A percentile compares a stretch with the other conserved stretches of the same genome.
Evolutionary conservation across 352 stramenopile species (phyloP).

Genomic region (Pelagophyceae sp.): DNA sequence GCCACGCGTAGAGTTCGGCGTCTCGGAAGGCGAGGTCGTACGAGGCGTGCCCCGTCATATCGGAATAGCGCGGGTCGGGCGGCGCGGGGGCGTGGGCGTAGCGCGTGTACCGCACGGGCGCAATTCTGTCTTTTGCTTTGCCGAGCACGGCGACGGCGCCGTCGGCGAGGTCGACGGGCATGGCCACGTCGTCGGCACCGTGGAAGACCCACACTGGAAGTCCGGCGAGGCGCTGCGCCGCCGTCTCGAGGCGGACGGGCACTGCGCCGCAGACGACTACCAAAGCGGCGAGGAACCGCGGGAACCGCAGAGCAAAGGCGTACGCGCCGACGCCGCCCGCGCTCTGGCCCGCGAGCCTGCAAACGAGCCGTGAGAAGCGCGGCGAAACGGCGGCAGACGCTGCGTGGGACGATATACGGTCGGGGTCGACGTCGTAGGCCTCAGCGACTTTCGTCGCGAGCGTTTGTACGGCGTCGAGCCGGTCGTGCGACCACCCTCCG

Average conservation of each 20-base stretch:
- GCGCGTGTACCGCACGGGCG: slow-evolving; percentile 1
- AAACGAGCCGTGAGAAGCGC: too few relatives aligned
- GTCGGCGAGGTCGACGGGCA: slow-evolving; percentile 5
- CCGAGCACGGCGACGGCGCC: neutral
- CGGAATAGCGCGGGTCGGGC: slow-evolving; percentile 7
- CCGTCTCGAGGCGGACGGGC: neutral
- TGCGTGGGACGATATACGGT: slow-evolving; percentile 17
- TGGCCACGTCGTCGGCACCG: neutral
- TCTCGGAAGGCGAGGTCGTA: slow-evolving; percentile 20
- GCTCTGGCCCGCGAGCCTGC: slow-evolving; percentile 4
- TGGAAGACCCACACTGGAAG: slow-evolving; percentile 14
- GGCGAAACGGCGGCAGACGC: too few relatives aligned
- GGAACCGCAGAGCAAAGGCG: neutral
- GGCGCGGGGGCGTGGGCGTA: slow-evolving; percentile 10
- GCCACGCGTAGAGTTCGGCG: neutral
- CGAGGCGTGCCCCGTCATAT: slow-evolving; percentile 12
- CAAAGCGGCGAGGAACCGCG: neutral
- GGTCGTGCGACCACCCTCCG: neutral
- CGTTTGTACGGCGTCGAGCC: neutral
- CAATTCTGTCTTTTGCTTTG: neutral
- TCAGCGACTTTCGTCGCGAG: neutral
- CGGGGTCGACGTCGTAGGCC: slow-evolving; percentile 13
- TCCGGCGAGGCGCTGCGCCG: neutral
- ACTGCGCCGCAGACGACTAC: slow-evolving; percentile 8
- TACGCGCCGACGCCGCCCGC: slow-evolving; percentile 14